A percentile compares a stretch with the other conserved stretches of the same genome.
Conservation (phyloP, 306 rosid genomes). For the Castanea sativa region DNA sequence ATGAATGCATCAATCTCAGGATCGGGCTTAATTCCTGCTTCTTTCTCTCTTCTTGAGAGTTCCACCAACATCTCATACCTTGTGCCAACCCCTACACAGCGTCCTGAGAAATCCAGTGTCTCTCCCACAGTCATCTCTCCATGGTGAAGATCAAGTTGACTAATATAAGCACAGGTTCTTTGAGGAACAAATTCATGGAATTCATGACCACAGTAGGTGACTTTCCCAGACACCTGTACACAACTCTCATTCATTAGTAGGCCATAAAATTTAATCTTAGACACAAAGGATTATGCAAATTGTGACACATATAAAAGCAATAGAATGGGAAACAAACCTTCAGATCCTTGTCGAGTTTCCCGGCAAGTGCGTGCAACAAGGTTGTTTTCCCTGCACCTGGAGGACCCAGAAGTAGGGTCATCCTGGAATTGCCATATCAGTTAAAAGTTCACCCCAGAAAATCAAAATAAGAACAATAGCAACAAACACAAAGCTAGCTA, state of each 20-base stretch:
- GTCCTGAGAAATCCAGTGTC: slow-evolving; percentile 67
- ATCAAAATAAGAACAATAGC: not conserved
- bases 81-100: slow-evolving; percentile 72
- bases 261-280: not conserved
- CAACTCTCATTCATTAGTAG: slow-evolving; percentile 1
- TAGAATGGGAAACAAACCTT: slow-evolving; percentile 42
- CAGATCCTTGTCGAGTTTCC: slow-evolving; percentile 58
- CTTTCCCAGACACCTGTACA: slow-evolving; percentile 57
- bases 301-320: not conserved
- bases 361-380: slow-evolving; percentile 64
- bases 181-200: slow-evolving; percentile 56
- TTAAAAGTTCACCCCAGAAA: not conserved
- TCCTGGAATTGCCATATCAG: not conserved
- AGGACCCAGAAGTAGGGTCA: slow-evolving; percentile 81
- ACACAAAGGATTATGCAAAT: not conserved
- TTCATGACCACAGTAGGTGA: slow-evolving; percentile 84
- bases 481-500: not conserved
- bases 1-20: slow-evolving; percentile 70
- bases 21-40: slow-evolving; percentile 66
- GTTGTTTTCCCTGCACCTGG: slow-evolving; percentile 84
- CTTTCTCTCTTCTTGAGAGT: slow-evolving; percentile 62
- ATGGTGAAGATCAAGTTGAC: slow-evolving; percentile 46
- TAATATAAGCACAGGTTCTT: slow-evolving; percentile 39
- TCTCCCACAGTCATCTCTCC: slow-evolving; percentile 84
- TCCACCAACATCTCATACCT: slow-evolving; percentile 61